A percentile compares a stretch with the other conserved stretches of the same genome.
phyloP scores from a whole-genome alignment of 331 rosid genomes.

The Ulmus americana region DNA sequence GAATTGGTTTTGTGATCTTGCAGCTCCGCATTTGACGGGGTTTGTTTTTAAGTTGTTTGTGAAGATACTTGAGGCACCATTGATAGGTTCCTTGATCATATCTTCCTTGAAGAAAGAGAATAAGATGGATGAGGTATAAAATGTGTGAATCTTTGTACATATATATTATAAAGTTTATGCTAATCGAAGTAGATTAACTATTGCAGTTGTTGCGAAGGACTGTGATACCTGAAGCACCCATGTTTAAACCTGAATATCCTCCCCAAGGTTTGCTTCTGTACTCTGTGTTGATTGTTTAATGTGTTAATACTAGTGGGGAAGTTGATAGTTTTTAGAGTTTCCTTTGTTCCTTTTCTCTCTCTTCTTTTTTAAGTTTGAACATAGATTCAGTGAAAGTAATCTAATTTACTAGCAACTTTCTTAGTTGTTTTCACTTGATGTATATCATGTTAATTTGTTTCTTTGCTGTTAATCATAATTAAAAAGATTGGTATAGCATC shows the following conservation, averaged over 20 bases:
- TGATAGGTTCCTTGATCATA: slow-evolving; percentile 49
- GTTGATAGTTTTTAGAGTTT: neutral
- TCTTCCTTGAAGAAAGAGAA: slow-evolving; percentile 60
- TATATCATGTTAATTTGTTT: neutral
- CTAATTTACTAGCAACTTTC: neutral
- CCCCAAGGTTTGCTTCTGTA: slow-evolving; percentile 62
- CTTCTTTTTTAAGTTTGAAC: too few species aligned
- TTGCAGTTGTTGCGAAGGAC: slow-evolving; percentile 60
- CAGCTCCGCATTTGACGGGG: slow-evolving; percentile 94
- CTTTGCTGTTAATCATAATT: neutral
- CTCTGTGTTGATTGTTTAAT: neutral
- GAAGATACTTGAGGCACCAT: slow-evolving; percentile 52
- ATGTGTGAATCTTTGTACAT: too few species aligned
- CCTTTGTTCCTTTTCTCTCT: neutral
- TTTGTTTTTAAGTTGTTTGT: slow-evolving; percentile 54
- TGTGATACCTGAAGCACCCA: slow-evolving; percentile 78
- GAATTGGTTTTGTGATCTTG: slow-evolving; percentile 18
- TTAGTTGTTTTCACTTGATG: neutral
- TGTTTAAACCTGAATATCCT: slow-evolving; percentile 93
- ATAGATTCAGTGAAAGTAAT: neutral
- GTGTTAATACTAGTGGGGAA: neutral
- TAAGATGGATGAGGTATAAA: slow-evolving; percentile 51
- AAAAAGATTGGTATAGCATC: neutral
- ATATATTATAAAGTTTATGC: too few species aligned
- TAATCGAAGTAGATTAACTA: too few species aligned